Base-by-base conservation (phyloP, 2,329 filamentous ascomycete genomes). In the Fusarium cicatricum region DNA sequence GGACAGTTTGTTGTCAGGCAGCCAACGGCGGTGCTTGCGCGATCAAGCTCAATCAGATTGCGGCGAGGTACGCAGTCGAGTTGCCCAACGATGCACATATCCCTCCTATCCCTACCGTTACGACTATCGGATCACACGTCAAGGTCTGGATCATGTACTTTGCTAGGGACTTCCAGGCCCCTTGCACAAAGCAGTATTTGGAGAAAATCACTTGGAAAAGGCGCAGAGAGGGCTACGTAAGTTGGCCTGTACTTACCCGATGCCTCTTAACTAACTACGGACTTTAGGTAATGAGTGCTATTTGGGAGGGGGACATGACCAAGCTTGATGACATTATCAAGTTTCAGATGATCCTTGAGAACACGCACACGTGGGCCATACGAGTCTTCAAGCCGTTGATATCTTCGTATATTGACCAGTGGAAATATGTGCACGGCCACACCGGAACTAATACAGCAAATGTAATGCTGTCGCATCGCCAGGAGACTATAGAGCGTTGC, bases 291-390 rank as follows among this genome's bases (percentile, higher is more conserved):
- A 67, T 65, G 59, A 36, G 49, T n/a, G 38, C 33, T 7, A 56
- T 65, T 7, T 67, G 65, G 64, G 21, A 60, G 17, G 62, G 62
- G 4, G 42, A 64, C 8, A 33, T 67, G 36, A 49, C 32, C 7
- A 49, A 33, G 3, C 7, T 54, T 1, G 5, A 12, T 4, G 58
- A 67, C 15, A 37, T 58, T 9, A 3, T 60, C 11, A 47, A 54
- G 11, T 46, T 68, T 26, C 23, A 52, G 12, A 37, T 59, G 10
- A 56, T 68, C 6, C 40, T 68, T n/a, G 64, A 66, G n/a, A 68
- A 67, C 15, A 45, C 50, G 5, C 49, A 68, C 31, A 62, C 58
- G 1, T 67, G 65, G 65, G 64, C 62, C 2, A 57, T 60, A 41
- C 50, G 62, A 9, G 48, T 50, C 5, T 62, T 66, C 16, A 56